These are phyloP conservation scores for Pseudogymnoascus verrucosus DNA, from an alignment of 2,329 filamentous ascomycete species.

Conservation along the genomic window DNA sequence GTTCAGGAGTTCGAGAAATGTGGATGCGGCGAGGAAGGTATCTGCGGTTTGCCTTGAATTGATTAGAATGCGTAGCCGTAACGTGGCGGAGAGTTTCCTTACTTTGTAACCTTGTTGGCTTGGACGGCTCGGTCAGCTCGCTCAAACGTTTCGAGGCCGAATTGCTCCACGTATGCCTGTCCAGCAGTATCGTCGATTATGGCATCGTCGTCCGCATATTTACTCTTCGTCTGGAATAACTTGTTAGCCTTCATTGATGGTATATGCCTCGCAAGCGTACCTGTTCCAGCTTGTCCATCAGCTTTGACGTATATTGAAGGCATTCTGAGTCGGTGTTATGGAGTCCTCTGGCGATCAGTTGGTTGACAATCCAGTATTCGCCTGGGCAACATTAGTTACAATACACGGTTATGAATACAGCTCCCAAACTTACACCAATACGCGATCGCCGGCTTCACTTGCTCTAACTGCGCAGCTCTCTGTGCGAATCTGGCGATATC, in stretches of 20 bases:
- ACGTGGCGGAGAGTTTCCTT: conserved; percentile 36
- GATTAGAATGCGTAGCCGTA: conserved; percentile 7
- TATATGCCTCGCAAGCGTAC: conserved; percentile 32
- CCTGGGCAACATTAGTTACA: conserved; percentile 38
- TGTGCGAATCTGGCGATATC: conserved; percentile 80
- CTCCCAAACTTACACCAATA: conserved; percentile 74
- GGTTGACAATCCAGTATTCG: conserved; percentile 87
- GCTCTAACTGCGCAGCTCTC: conserved; percentile 76
- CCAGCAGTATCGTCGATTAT: conserved; percentile 79
- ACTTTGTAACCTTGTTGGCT: conserved; percentile 77
- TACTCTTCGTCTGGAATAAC: conserved; percentile 52
- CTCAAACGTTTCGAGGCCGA: conserved; percentile 79
- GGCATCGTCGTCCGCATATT: conserved; percentile 70
- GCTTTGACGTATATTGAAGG: conserved; percentile 66
- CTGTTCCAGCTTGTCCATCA: conserved; percentile 89
- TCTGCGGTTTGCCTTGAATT: conserved; percentile 72
- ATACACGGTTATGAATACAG: not conserved
- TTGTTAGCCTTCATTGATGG: not conserved
- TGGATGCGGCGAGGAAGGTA: conserved; percentile 86
- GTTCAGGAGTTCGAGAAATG: conserved; percentile 80
- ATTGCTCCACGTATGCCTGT: conserved; percentile 89
- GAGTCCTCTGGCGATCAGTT: conserved; percentile 73
- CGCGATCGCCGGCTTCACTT: conserved; percentile 75
- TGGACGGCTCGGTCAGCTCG: conserved; percentile 75
- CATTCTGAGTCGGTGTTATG: conserved; percentile 73